A percentile compares a stretch with the other conserved stretches of the same genome.
phyloP scores from a whole-genome alignment of 2,329 filamentous ascomycete species.

The Sphaerulina vaccinii region DNA sequence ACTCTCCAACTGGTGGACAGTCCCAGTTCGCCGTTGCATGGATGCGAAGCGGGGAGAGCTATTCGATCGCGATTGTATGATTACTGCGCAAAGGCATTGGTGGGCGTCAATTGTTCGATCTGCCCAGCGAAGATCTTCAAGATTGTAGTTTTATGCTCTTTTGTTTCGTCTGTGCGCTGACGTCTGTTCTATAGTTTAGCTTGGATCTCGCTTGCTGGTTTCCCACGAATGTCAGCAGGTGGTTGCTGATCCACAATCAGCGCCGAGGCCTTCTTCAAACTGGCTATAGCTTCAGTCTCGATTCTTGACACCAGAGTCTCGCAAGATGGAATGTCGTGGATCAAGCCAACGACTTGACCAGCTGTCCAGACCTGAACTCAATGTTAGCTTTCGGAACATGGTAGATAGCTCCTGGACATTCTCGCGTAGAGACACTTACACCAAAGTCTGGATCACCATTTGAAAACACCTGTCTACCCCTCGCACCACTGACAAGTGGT shows the following conservation, averaged over 20 bases:
- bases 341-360: constrained; percentile 78
- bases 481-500: constrained; percentile 82
- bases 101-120: no score
- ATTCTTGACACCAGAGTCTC: constrained; percentile 47
- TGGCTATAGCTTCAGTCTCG: constrained; percentile 47
- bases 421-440: constrained; percentile 54
- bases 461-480: constrained; percentile 85
- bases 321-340: constrained; percentile 53
- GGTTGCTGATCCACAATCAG: constrained; percentile 42
- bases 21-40: no score
- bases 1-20: no score
- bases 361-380: constrained; percentile 82
- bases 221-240: constrained; percentile 34
- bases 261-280: constrained; percentile 41
- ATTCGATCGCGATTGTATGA: no score
- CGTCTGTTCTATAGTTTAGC: constrained; percentile 30
- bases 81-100: no score
- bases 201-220: constrained; percentile 28
- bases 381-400: constrained; percentile 8
- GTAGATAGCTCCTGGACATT: background rate
- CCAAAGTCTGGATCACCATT: constrained; percentile 90
- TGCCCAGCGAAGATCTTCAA: no score
- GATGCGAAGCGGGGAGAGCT: no score
- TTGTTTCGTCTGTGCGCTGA: no score
- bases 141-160: no score